A percentile compares a stretch with the other conserved stretches of the same genome.
phyloP scores from a whole-genome alignment of 2,329 filamentous ascomycete species.

The Epichloe festucae region DNA sequence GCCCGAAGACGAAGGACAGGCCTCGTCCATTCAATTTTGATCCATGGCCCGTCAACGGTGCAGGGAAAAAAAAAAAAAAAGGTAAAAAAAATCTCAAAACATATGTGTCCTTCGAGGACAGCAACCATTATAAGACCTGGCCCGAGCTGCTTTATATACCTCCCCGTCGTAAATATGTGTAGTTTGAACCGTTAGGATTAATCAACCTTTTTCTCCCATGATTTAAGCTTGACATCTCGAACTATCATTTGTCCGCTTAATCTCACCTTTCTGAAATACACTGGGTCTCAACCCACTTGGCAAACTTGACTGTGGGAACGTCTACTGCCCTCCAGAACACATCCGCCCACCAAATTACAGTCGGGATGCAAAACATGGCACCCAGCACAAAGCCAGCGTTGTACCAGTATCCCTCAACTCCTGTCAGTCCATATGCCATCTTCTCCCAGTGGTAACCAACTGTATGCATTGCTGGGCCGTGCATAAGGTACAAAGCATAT shows the following conservation, averaged over 20 bases:
- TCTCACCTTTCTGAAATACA: constrained; percentile 20
- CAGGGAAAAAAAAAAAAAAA: not conserved
- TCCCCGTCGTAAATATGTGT: not conserved
- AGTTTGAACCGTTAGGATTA: not conserved
- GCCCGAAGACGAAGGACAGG: too few relatives aligned
- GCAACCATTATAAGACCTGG: not conserved
- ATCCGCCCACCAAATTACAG: constrained; percentile 41
- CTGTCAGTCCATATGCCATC: constrained; percentile 34
- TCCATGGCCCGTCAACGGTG: too few relatives aligned
- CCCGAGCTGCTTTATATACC: not conserved
- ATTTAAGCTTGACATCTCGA: not conserved
- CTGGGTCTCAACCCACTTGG: constrained; percentile 40
- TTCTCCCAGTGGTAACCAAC: constrained; percentile 38
- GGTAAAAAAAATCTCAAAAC: not conserved
- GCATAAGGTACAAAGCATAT: constrained; percentile 49
- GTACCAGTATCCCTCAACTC: constrained; percentile 32
- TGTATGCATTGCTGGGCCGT: constrained; percentile 41
- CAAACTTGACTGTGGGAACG: constrained; percentile 40
- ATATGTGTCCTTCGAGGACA: not conserved
- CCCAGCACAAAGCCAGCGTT: constrained; percentile 34
- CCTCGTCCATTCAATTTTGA: too few relatives aligned
- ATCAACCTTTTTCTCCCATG: not conserved
- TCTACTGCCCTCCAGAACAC: constrained; percentile 44
- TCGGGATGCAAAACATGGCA: constrained; percentile 33
- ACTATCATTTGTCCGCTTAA: not conserved